These are phyloP conservation scores for Begonia masoniana DNA, from an alignment of 306 rosid genomes.

Conservation along the genomic window DNA sequence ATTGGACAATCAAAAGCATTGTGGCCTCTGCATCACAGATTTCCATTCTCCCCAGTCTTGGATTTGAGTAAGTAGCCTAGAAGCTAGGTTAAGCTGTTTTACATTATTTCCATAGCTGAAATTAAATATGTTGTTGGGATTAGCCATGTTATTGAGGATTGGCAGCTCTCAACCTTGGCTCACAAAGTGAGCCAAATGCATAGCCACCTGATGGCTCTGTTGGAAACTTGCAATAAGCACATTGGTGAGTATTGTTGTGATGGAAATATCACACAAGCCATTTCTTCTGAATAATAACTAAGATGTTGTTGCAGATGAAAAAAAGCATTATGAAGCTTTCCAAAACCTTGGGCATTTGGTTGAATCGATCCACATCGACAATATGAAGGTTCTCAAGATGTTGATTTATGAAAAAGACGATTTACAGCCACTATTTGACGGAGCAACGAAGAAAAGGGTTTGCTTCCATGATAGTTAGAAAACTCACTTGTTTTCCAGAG, in stretches of 20 bases:
- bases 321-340: conserved; percentile 34
- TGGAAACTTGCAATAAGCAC: conserved; percentile 23
- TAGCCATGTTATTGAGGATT: conserved; percentile 38
- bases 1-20: conserved; percentile 45
- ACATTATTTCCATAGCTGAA: not conserved
- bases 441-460: conserved; percentile 39
- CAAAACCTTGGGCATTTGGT: conserved; percentile 22
- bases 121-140: conserved; percentile 1
- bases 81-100: not conserved
- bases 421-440: conserved; percentile 36
- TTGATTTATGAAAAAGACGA: conserved; percentile 36
- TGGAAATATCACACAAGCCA: not conserved
- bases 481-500: not conserved
- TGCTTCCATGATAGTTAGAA: conserved; percentile 2
- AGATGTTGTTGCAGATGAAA: conserved; percentile 24
- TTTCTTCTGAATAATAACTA: not conserved
- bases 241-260: conserved; percentile 10
- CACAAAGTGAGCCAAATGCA: conserved; percentile 40
- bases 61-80: conserved; percentile 19
- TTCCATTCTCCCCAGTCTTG: conserved; percentile 21
- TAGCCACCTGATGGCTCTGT: conserved; percentile 32
- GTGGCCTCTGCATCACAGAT: conserved; percentile 28
- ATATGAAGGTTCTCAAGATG: conserved; percentile 44
- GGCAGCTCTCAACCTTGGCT: conserved; percentile 65
- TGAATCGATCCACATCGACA: conserved; percentile 29